These are phyloP conservation scores for Monosporascus cannonballus DNA, from an alignment of 2,329 filamentous ascomycete species.

Conservation along the genomic window DNA sequence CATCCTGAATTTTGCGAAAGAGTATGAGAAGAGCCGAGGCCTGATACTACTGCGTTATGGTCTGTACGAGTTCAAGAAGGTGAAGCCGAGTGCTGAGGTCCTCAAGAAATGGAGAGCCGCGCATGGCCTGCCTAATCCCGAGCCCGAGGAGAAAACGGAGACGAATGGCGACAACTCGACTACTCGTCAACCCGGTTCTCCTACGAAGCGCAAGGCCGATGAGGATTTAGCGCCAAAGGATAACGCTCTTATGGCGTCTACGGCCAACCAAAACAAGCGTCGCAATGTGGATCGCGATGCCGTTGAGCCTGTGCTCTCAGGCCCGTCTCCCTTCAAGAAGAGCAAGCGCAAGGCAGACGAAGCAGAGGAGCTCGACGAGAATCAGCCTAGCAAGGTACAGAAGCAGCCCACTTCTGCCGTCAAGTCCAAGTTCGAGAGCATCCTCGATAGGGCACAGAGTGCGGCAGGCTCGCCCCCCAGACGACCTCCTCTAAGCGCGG, in stretches of 20 bases:
- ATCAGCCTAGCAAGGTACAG: constrained; percentile 44
- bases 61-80: constrained; percentile 57
- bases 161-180: constrained; percentile 24
- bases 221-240: constrained; percentile 39
- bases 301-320: constrained; percentile 27
- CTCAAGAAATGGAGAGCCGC: constrained; percentile 53
- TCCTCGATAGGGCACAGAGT: constrained; percentile 43
- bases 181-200: constrained; percentile 24
- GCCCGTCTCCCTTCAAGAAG: constrained; percentile 33
- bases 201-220: constrained; percentile 51
- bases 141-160: constrained; percentile 35
- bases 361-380: constrained; percentile 37
- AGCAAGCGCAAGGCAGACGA: constrained; percentile 48
- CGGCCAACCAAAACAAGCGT: constrained; percentile 41
- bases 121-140: constrained; percentile 46
- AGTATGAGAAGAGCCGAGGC: constrained; percentile 58
- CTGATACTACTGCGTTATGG: constrained; percentile 56
- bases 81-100: constrained; percentile 52
- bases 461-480: constrained; percentile 21
- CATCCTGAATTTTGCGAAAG: constrained; percentile 56
- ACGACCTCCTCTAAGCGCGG: constrained; percentile 10
- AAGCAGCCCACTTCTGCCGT: constrained; percentile 48
- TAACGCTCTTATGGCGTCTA: constrained; percentile 27
- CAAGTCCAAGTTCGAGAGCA: constrained; percentile 51
- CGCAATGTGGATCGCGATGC: constrained; percentile 36